Evolutionary conservation across 805 yeast species (phyloP).

Genomic region (Ogataea pilisensis): DNA sequence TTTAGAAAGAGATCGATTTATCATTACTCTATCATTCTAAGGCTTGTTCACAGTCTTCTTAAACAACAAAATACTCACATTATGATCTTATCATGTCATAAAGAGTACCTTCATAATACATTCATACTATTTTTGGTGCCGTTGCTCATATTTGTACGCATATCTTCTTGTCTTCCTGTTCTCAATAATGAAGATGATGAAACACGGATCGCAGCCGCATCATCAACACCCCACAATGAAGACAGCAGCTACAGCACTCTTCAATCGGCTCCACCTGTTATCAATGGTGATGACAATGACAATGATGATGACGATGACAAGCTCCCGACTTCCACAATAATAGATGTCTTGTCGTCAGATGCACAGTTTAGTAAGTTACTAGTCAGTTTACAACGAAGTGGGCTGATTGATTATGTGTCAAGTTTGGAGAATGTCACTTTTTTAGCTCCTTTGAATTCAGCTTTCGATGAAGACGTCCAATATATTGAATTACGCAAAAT

Average conservation of each 20-base stretch:
- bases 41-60: too few relatives aligned
- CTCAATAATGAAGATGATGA: neutral
- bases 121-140: too few relatives aligned
- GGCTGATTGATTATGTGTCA: conserved; percentile 59
- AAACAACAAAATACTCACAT: too few relatives aligned
- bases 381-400: conserved; percentile 55
- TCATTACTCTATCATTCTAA: too few relatives aligned
- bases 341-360: conserved; percentile 66
- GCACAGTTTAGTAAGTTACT: conserved; percentile 65
- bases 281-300: too few relatives aligned
- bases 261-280: neutral
- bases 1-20: too few relatives aligned
- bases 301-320: conserved; percentile 17
- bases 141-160: neutral
- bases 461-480: conserved; percentile 38
- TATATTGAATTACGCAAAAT: conserved; percentile 10
- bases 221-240: neutral
- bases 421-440: conserved; percentile 59
- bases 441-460: conserved; percentile 79
- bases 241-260: neutral
- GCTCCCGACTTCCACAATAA: conserved; percentile 40
- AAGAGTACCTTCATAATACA: too few relatives aligned
- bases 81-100: too few relatives aligned
- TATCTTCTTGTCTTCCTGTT: neutral
- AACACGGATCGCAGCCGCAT: too few relatives aligned